Base-by-base conservation (phyloP, 148 eudicot genomes). In the Polygonum maritimum region DNA sequence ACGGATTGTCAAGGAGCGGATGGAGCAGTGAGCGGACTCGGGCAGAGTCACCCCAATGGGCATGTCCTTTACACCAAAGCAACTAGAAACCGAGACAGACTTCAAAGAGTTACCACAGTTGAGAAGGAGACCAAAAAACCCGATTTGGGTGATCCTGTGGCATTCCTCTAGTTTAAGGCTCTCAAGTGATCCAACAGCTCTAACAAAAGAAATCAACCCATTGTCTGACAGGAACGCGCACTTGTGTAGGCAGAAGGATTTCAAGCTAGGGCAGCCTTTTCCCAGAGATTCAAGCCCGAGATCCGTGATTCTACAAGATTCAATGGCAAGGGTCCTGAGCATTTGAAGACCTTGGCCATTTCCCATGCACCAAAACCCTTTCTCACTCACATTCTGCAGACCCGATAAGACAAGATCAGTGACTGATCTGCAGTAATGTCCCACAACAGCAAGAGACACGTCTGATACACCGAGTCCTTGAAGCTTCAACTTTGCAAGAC, bases 321-420 rank as follows among this genome's bases (percentile, higher is more conserved):
- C 52, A 36, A 92, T 74, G 4, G 79, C 74, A 38, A 89, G 79
- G 26, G 94, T 85, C 82, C 75, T 89, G 79, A 95, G 87, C 75
- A 85, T 84, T 47, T 87, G 92, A 80, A 92, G 81, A 76, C 97
- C 96, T 54, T 84, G 85, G 72, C 88, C 88, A 74, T 82, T 90
- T 38, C 97, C 98, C 98, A 92, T 90, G 45, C 88, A 94, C 97
- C 98, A 95, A 81, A 95, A 92, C 70, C 98, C 98, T 82, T 79
- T 86, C 79, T 92, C 98, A 22, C 79, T 89, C 79, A 89, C 98
- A 77, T 87, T 88, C 51, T 83, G 86, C 21, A 95, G 92, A 78
- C 82, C 89, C 49, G 49, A 48, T 6, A 95, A 81, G 31, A 78
- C 74, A 9, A 95, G 89, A 73, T 92, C 96, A 2, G 88, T 87